Percentiles rank a stretch among this genome's conserved stretches.
Evolutionary conservation across 2,329 filamentous ascomycete genomes (phyloP).

Genomic region (Penicillium sp.): DNA sequence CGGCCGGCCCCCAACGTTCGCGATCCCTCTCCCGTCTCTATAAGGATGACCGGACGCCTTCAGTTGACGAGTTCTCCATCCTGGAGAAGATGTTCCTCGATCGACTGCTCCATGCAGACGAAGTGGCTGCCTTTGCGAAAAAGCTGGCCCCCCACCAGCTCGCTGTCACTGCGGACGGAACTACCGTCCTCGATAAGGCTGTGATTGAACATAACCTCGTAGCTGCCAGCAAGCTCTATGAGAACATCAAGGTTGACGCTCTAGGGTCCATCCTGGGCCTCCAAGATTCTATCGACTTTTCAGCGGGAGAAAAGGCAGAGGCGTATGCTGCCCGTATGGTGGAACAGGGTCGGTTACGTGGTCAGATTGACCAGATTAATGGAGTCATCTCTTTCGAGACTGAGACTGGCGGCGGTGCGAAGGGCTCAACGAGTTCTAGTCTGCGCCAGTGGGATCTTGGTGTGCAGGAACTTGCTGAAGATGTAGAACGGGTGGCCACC

Average conservation of each 20-base stretch:
- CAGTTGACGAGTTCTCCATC: conserved; percentile 80
- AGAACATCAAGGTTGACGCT: conserved; percentile 75
- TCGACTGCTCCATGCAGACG: conserved; percentile 75
- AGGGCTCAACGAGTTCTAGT: conserved; percentile 62
- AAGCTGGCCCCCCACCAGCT: conserved; percentile 85
- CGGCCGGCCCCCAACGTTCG: conserved; percentile 83
- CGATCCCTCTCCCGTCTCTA: conserved; percentile 81
- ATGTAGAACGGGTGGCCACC: conserved; percentile 85
- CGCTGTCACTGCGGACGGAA: conserved; percentile 85
- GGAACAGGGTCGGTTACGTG: conserved; percentile 85
- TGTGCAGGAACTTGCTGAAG: conserved; percentile 82
- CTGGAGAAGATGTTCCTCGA: conserved; percentile 98
- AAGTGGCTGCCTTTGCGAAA: conserved; percentile 83
- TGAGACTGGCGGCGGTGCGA: conserved; percentile 69
- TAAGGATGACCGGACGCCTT: conserved; percentile 83
- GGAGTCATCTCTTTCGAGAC: conserved; percentile 83
- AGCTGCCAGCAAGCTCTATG: conserved; percentile 78
- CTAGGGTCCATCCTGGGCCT: conserved; percentile 79
- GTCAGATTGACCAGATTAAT: conserved; percentile 93
- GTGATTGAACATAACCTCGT: conserved; percentile 96
- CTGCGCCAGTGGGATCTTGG: conserved; percentile 88
- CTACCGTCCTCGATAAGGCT: conserved; percentile 88
- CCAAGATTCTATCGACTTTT: conserved; percentile 52
- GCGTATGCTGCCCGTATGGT: conserved; percentile 94
- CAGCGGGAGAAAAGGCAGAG: conserved; percentile 75